phyloP scores from a whole-genome alignment of 805 yeast species.

The Wickerhamiella qilinensis region DNA sequence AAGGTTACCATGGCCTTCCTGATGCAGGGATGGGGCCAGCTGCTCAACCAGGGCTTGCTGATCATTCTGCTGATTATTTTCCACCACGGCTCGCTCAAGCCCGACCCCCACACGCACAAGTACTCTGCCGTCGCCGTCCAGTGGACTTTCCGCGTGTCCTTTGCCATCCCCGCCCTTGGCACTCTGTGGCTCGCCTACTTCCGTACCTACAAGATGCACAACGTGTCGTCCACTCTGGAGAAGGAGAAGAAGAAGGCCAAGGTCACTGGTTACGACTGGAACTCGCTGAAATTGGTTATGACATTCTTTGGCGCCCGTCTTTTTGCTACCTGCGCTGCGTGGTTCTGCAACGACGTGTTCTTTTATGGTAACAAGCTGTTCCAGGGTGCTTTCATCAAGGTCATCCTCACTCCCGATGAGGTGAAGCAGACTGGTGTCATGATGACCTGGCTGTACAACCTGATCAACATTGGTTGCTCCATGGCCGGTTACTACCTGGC shows the following conservation, averaged over 20 bases:
- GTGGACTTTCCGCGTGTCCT: slow-evolving; percentile 24
- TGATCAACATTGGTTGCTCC: slow-evolving; percentile 53
- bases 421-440: slow-evolving; percentile 33
- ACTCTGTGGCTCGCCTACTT: slow-evolving; percentile 25
- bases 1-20: slow-evolving; percentile 22
- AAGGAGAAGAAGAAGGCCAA: slow-evolving; percentile 18
- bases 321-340: slow-evolving; percentile 38
- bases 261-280: slow-evolving; percentile 24
- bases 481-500: slow-evolving; percentile 50
- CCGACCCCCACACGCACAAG: slow-evolving; percentile 8
- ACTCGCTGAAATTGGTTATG: slow-evolving; percentile 17
- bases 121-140: slow-evolving; percentile 23
- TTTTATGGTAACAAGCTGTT: slow-evolving; percentile 51
- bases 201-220: slow-evolving; percentile 24
- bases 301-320: slow-evolving; percentile 23
- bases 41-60: slow-evolving; percentile 19
- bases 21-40: slow-evolving; percentile 23
- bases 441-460: slow-evolving; percentile 30
- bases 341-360: slow-evolving; percentile 52
- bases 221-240: slow-evolving; percentile 19
- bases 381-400: slow-evolving; percentile 24
- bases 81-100: slow-evolving; percentile 19
- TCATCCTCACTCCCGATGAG: slow-evolving; percentile 23
- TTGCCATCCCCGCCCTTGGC: slow-evolving; percentile 25
- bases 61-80: slow-evolving; percentile 15